Evolutionary conservation across 2,329 filamentous ascomycete species (phyloP).

Genomic region (Neopestalotiopsis sp.): DNA sequence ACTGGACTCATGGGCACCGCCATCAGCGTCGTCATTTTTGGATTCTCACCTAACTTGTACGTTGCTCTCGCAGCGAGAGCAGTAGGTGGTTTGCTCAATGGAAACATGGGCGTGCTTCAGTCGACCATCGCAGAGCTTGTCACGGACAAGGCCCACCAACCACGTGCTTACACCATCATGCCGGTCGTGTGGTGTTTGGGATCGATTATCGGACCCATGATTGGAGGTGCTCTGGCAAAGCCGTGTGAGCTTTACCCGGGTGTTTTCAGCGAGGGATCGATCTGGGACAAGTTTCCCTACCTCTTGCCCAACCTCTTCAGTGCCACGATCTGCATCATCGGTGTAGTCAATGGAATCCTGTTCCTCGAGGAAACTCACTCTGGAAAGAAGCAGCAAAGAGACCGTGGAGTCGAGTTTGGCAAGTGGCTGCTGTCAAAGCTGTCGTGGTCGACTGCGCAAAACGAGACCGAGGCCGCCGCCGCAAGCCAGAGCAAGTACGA

Average conservation of each 20-base stretch:
- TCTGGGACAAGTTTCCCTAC: conserved; percentile 89
- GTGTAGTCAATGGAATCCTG: conserved; percentile 66
- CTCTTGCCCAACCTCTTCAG: conserved; percentile 65
- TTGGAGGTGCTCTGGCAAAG: conserved; percentile 87
- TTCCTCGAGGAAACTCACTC: conserved; percentile 92
- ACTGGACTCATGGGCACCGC: conserved; percentile 83
- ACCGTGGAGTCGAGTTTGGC: conserved; percentile 78
- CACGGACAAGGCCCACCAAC: conserved; percentile 90
- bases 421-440: conserved; percentile 65
- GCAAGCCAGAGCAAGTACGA: neutral
- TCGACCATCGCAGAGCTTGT: conserved; percentile 95
- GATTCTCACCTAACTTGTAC: conserved; percentile 84
- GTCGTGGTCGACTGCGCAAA: conserved; percentile 37
- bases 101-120: conserved; percentile 93
- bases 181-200: conserved; percentile 98
- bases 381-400: conserved; percentile 76
- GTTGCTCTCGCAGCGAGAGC: conserved; percentile 77
- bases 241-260: conserved; percentile 83
- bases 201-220: conserved; percentile 89
- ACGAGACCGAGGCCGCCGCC: conserved; percentile 39
- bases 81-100: conserved; percentile 83
- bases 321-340: conserved; percentile 66
- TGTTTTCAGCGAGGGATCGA: conserved; percentile 72
- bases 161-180: conserved; percentile 96
- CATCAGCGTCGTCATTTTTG: conserved; percentile 81